Evolutionary conservation across 2,329 filamentous ascomycete genomes (phyloP), one percentile per base, ranked within the genome.

Genomic region (Pseudogymnoascus sp.): DNA sequence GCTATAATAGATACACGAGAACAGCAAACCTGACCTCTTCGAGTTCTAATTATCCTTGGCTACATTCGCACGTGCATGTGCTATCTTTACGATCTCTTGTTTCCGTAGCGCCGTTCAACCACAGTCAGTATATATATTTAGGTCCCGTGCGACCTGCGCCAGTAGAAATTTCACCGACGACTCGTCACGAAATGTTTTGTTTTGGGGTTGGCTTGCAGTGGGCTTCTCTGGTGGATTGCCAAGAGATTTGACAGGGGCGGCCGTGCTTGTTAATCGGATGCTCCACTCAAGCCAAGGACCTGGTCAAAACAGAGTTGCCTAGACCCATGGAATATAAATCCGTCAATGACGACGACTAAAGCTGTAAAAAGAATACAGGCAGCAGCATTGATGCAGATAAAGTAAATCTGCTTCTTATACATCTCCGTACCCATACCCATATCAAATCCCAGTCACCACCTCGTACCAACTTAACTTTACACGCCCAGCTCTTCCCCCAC

Each of bases 1-100:
- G 29, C 10, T 55, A 55, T 55, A 55, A 33, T 55, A 55, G 9
- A 55, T 55, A 55, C 33, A 55, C 48, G 48, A 55, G 29, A 55
- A 21, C 15, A 55, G n/a, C 15, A 33, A 55, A 55, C 33, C 27
- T 55, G 48, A 35, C 15, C n/a, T 35, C 48, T 55, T 21, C 4
- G 48, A 55, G 33, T 21, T 15, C 48, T 33, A 55, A n/a, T 55
- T 15, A 33, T 15, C 8, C 25, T 15, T 55, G 9, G 48, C 4
- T 15, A 10, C 13, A 55, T 10, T 33, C 8, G 3, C 27, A 7
- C 12, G 4, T 7, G 21, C 21, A 21, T 17, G 5, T 55, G 10
- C 5, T 33, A 21, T 21, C 21, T 55, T 35, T 55, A 15, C 21
- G 12, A 7, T 33, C 48, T 33, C n/a, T 21, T 17, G 48, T 17